Evolutionary conservation across 2,329 filamentous ascomycete genomes (phyloP).

Genomic region (Diplodia corticola): DNA sequence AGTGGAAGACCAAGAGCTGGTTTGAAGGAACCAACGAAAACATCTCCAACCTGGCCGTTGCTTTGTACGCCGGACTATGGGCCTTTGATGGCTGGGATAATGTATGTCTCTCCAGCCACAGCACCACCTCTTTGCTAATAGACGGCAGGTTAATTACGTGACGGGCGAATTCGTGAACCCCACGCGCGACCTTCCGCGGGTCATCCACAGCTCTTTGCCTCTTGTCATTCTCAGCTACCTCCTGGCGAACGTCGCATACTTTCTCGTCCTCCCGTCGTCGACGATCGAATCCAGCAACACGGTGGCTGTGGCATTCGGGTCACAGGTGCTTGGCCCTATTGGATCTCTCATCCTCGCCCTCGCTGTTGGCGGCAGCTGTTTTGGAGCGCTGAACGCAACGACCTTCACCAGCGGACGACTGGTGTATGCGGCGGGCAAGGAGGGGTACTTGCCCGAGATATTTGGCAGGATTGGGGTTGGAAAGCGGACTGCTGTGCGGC

Average conservation of each 20-base stretch:
- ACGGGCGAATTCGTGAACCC: slow-evolving; percentile 96
- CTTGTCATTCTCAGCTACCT: slow-evolving; percentile 89
- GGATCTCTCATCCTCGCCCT: slow-evolving; percentile 84
- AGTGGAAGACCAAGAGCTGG: slow-evolving; percentile 88
- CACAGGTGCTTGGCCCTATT: slow-evolving; percentile 80
- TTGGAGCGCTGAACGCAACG: slow-evolving; percentile 90
- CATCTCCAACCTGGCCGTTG: slow-evolving; percentile 86
- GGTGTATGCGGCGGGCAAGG: slow-evolving; percentile 91
- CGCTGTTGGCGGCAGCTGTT: slow-evolving; percentile 86
- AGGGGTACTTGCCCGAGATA: slow-evolving; percentile 83
- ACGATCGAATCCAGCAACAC: slow-evolving; percentile 88
- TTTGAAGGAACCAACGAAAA: slow-evolving; percentile 82
- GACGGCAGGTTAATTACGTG: slow-evolving; percentile 83
- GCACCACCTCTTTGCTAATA: slow-evolving; percentile 23
- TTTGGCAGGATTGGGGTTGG: slow-evolving; percentile 81
- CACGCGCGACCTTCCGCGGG: slow-evolving; percentile 81
- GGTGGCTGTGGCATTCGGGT: slow-evolving; percentile 91
- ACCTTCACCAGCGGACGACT: slow-evolving; percentile 91
- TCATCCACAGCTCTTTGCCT: slow-evolving; percentile 96
- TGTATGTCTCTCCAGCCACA: slow-evolving; percentile 54
- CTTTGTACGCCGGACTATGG: slow-evolving; percentile 93
- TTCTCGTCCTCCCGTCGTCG: slow-evolving; percentile 81
- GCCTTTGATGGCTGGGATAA: slow-evolving; percentile 99
- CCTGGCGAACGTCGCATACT: slow-evolving; percentile 89
- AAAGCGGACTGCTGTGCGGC: slow-evolving; percentile 40